Evolutionary conservation across 495 filamentous ascomycete genomes (phyloP), one percentile per base, ranked within the genome.

Genomic region (Penicillium parvum): DNA sequence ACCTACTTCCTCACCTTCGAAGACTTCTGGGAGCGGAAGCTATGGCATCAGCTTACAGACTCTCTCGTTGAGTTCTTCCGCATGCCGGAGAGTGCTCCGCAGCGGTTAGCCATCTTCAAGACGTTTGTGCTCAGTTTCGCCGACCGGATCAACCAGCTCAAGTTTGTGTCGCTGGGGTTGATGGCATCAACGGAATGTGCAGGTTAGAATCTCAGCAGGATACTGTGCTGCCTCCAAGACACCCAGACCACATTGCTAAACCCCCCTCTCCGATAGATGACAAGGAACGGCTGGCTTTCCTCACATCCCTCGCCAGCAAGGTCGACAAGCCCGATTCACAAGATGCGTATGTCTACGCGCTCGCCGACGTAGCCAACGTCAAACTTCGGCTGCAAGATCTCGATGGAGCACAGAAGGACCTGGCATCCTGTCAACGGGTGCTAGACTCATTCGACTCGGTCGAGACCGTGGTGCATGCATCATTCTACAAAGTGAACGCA

Each of bases 41-140:
- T 99, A 69, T 99, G 92, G 92, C 94, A 99, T 69, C 90, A 99
- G 67, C 89, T 99, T 36, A 99, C 92, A 23, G 85, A 92, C 55
- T 66, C 81, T 22, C 75, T 97, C 40, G 74, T 97, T 47, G 81
- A 92, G 43, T 96, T 90, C 74, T 98, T 96, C 76, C 81, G 84
- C 47, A 63, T 83, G 60, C 76, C 82, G 37, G 81, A 83, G 59
- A 96, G 89, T 66, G 84, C 78, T 28, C 75, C 80, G 29, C 88
- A 95, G 66, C 82, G 92, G 55, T 78, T 97, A 71, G 73, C 81
- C 37, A 79, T 97, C 64, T 99, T 90, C 76, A 86, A 91, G 66
- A 83, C 78, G 57, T 99, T 99, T 73, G 85, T 99, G 64, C 79
- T 90, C 62, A 91, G 84, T 67, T 99, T 99, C 60, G 85, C 88